phyloP scores from a whole-genome alignment of 805 yeast genomes.

The Blastobotrys robertii region DNA sequence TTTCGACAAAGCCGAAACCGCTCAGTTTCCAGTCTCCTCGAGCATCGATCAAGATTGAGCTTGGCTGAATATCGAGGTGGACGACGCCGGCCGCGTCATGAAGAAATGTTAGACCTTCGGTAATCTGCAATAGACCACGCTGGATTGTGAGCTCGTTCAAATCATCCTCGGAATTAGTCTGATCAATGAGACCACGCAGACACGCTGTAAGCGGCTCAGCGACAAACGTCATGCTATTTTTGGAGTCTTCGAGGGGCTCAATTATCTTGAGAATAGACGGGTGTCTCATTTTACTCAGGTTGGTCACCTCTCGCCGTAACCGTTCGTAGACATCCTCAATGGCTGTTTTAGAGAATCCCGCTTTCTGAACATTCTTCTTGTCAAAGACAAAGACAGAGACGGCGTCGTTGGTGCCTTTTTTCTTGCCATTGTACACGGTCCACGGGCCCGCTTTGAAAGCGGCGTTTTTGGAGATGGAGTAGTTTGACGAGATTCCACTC shows the following conservation, averaged over 20 bases:
- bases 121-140: constrained; percentile 72
- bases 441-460: constrained; percentile 71
- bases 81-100: constrained; percentile 67
- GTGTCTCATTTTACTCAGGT: constrained; percentile 74
- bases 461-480: constrained; percentile 61
- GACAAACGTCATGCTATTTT: constrained; percentile 67
- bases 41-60: constrained; percentile 63
- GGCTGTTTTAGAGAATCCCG: constrained; percentile 40
- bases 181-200: constrained; percentile 35
- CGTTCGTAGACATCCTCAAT: constrained; percentile 57
- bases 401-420: constrained; percentile 33
- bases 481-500: constrained; percentile 31
- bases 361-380: constrained; percentile 51
- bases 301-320: constrained; percentile 56
- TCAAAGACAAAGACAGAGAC: constrained; percentile 85
- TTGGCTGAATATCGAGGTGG: constrained; percentile 72
- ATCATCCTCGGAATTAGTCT: constrained; percentile 30
- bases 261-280: constrained; percentile 76
- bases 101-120: constrained; percentile 71
- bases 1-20: constrained; percentile 52
- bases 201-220: constrained; percentile 66
- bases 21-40: constrained; percentile 87
- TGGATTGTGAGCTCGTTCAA: constrained; percentile 65
- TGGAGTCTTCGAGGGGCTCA: constrained; percentile 86
- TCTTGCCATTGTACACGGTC: constrained; percentile 79